These are phyloP conservation scores for Botrytis cinerea DNA, from an alignment of 2,329 filamentous ascomycete genomes.

Conservation along the genomic window DNA sequence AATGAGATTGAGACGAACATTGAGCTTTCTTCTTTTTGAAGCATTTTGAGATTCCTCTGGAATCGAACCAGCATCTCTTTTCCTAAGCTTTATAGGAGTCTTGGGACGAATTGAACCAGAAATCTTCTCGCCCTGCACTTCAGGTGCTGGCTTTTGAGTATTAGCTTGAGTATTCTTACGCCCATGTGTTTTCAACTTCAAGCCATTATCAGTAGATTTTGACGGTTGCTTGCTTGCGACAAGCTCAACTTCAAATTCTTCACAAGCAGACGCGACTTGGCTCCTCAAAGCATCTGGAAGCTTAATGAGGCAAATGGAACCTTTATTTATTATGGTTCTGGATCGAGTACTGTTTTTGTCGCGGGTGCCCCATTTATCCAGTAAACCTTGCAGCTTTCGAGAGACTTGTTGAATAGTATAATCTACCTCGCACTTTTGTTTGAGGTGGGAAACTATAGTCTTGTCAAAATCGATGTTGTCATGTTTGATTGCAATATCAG, in stretches of 20 bases:
- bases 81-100: neutral
- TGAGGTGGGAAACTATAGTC: slow-evolving; percentile 6
- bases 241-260: neutral
- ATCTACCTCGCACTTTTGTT: neutral
- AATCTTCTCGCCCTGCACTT: neutral
- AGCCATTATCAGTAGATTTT: neutral
- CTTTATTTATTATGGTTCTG: neutral
- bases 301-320: neutral
- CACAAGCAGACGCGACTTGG: neutral
- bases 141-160: neutral
- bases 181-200: neutral
- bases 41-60: neutral
- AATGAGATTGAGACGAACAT: neutral
- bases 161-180: neutral
- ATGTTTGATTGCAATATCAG: neutral
- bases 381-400: neutral
- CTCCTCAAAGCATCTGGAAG: neutral
- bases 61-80: neutral
- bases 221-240: neutral
- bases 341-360: neutral
- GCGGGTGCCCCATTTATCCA: neutral
- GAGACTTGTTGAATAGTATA: neutral
- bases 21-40: neutral
- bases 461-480: neutral
- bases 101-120: neutral